Evolutionary conservation across 108 stramenopile species (phyloP), one percentile per base, ranked within the genome.

Genomic region (Cyclotella sp.): DNA sequence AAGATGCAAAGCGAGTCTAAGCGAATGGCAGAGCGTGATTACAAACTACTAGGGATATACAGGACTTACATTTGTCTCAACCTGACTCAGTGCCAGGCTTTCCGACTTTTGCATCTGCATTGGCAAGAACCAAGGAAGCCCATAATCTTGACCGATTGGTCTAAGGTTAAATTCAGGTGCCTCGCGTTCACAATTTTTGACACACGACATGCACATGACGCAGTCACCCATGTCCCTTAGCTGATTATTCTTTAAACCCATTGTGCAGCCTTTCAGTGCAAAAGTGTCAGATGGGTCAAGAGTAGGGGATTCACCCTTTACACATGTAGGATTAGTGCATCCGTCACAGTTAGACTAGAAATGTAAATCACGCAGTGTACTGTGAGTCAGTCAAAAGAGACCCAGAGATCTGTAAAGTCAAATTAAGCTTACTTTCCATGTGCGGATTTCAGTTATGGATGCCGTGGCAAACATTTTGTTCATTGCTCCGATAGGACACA

Each of bases 211-310:
- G 61, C 81, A 82, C 76, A 82, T 71, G 9, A 75, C 74, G 64
- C 81, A 82, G 46, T 81, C 76, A 11, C 76, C 76, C 70, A 77
- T 72, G 40, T 71, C 43, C 19, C 79, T 52, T 26, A 81, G 46
- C 44, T 82, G 81, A 44, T 82, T 82, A 39, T 77, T 82, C 61
- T 82, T 82, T 9, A 82, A 27, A 26, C 72, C 76, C 81, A 82
- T 82, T 0, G 81, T 77, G n/a, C 81, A 80, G 0, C 79, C 79
- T 43, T 80, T 80, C 14, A 76, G n/a, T 0, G 79, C 79, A 49
- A 43, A 75, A 30, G 11, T 46, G 40, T 80, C 79, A 47, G 58
- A 28, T 24, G 73, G 76, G 60, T 54, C 58, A 10, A 72, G 28
- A 14, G 63, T 72, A 27, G 77, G 72, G 5, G 79, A 80, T 11